Evolutionary conservation across 169 alveolate genomes (phyloP).

Genomic region (Plasmodium berghei): DNA sequence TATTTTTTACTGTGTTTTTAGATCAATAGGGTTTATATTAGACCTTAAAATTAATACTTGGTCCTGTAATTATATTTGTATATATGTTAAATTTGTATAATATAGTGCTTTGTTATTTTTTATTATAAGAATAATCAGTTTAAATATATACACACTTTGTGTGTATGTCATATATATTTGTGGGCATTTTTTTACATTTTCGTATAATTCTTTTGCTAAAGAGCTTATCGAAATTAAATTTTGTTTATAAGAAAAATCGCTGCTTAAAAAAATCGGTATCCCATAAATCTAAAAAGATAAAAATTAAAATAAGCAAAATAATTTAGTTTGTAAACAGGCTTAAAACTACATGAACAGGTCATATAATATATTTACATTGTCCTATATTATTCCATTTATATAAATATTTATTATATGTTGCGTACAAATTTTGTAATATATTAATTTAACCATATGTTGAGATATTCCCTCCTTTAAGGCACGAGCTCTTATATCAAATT

Average conservation of each 20-base stretch:
- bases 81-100: neutral
- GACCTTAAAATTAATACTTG: constrained; percentile 65
- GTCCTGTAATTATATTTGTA: constrained; percentile 13
- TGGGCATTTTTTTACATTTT: constrained; percentile 25
- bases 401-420: neutral
- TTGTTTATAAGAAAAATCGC: constrained; percentile 1
- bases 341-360: too few relatives aligned
- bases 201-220: constrained; percentile 39
- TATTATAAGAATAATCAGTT: too few relatives aligned
- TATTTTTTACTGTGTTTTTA: constrained; percentile 54
- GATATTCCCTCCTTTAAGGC: constrained; percentile 72
- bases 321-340: too few relatives aligned
- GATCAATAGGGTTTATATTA: constrained; percentile 58
- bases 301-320: constrained; percentile 2
- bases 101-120: too few relatives aligned
- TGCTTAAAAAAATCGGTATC: constrained; percentile 55
- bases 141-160: too few relatives aligned
- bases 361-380: neutral
- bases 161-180: too few relatives aligned
- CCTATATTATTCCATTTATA: neutral
- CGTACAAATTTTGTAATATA: neutral
- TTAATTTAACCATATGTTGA: constrained; percentile 55
- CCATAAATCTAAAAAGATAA: constrained; percentile 51
- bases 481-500: constrained; percentile 62
- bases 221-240: constrained; percentile 57